phyloP scores from a whole-genome alignment of 2,329 filamentous ascomycete species.

The Xylariales sp. region DNA sequence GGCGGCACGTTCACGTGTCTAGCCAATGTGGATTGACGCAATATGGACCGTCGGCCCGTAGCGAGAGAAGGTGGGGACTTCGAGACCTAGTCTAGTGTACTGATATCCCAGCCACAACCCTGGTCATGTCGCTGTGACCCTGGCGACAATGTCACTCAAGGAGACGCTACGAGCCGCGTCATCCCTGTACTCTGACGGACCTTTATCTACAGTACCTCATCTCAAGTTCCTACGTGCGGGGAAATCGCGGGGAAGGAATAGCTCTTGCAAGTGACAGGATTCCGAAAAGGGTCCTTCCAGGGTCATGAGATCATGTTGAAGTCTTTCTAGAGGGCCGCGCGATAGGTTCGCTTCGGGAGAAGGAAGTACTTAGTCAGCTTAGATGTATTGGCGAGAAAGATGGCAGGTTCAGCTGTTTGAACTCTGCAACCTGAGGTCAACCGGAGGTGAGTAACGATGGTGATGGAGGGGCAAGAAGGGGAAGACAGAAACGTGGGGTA shows the following conservation, averaged over 20 bases:
- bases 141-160: slow-evolving; percentile 17
- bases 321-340: too few species aligned
- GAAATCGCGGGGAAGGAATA: background rate
- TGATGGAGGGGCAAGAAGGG: background rate
- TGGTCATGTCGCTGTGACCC: too few species aligned
- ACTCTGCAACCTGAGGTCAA: background rate
- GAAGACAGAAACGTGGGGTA: background rate
- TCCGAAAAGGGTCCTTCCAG: background rate
- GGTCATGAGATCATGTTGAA: background rate
- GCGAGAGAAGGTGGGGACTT: slow-evolving; percentile 16
- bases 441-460: background rate
- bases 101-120: slow-evolving; percentile 11
- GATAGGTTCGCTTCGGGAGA: slow-evolving; percentile 5
- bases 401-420: too few species aligned
- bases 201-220: background rate
- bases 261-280: background rate
- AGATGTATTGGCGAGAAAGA: background rate
- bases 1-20: slow-evolving; percentile 14
- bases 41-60: slow-evolving; percentile 33
- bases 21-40: slow-evolving; percentile 16
- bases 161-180: slow-evolving; percentile 12
- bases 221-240: background rate
- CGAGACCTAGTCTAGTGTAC: too few species aligned
- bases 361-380: background rate
- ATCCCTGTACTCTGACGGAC: background rate